A percentile compares a stretch with the other conserved stretches of the same genome.
Evolutionary conservation across 2,329 filamentous ascomycete species (phyloP).

Genomic region (Diaporthe velutina): DNA sequence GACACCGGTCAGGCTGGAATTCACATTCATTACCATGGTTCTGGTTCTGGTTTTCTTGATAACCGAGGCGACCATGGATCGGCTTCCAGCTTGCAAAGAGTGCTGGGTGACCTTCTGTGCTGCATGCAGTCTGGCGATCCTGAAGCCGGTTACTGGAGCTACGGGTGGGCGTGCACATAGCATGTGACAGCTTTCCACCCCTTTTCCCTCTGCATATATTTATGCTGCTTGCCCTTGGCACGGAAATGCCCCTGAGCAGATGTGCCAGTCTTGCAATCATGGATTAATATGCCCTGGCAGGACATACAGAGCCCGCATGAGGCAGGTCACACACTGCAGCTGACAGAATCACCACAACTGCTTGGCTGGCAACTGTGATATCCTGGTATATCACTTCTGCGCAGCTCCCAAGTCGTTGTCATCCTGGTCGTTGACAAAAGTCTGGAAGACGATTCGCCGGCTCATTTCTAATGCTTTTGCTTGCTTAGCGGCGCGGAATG

Average conservation of each 20-base stretch:
- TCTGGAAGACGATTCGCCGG: not conserved
- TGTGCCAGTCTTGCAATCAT: not conserved
- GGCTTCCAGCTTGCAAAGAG: not conserved
- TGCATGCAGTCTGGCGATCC: not conserved
- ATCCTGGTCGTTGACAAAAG: not conserved
- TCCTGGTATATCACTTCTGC: not conserved
- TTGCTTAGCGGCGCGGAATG: not conserved
- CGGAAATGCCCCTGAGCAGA: not conserved
- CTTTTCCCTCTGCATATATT: not conserved
- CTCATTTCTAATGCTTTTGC: not conserved
- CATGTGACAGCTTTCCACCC: not conserved
- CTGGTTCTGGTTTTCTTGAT: not conserved
- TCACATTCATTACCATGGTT: too few relatives aligned
- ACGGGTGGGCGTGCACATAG: not conserved
- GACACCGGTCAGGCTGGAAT: not conserved
- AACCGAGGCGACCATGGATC: not conserved
- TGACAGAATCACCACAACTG: not conserved
- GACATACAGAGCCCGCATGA: constrained; percentile 6
- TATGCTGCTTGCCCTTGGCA: not conserved
- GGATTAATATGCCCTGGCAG: not conserved
- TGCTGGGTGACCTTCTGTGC: not conserved
- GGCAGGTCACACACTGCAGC: constrained; percentile 4
- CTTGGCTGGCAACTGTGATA: not conserved
- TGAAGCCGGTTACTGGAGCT: not conserved
- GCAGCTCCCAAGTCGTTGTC: not conserved